phyloP scores from a whole-genome alignment of 257 asterid genomes.

The Echites panduratus region DNA sequence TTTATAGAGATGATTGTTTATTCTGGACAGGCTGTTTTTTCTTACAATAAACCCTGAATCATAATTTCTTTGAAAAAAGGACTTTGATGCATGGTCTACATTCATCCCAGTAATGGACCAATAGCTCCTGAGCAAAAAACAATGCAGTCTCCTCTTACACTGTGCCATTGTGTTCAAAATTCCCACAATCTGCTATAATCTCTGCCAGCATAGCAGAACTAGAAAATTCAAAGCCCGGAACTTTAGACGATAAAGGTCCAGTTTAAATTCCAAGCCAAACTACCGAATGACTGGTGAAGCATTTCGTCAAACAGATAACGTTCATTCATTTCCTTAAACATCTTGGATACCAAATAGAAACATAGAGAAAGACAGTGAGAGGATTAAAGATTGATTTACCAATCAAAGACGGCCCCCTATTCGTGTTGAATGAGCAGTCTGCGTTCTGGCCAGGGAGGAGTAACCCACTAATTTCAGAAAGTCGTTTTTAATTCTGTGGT shows the following conservation, averaged over 20 bases:
- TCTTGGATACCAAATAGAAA: not conserved
- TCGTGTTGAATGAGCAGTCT: not conserved
- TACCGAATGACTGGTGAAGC: not conserved
- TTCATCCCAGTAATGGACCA: slow-evolving; percentile 1
- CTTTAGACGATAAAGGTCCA: not conserved
- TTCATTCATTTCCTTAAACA: not conserved
- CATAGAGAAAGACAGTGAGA: not conserved
- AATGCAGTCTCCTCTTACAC: slow-evolving; percentile 4
- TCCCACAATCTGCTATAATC: not conserved
- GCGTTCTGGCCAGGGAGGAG: no score
- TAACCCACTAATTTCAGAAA: no score
- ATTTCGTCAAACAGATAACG: not conserved
- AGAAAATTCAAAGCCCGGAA: not conserved
- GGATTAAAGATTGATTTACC: not conserved
- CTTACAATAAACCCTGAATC: slow-evolving; percentile 8
- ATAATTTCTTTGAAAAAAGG: slow-evolving; percentile 20
- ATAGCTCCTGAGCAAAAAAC: slow-evolving; percentile 13
- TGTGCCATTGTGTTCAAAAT: slow-evolving; percentile 9
- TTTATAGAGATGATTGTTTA: slow-evolving; percentile 8
- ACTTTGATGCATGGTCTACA: slow-evolving; percentile 17
- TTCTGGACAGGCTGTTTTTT: slow-evolving; percentile 13
- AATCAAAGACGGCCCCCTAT: not conserved
- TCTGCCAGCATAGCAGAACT: not conserved
- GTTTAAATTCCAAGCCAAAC: not conserved
- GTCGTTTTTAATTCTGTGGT: no score